Conservation (phyloP, 495 filamentous ascomycete genomes). For the Penicillium odoratum region DNA sequence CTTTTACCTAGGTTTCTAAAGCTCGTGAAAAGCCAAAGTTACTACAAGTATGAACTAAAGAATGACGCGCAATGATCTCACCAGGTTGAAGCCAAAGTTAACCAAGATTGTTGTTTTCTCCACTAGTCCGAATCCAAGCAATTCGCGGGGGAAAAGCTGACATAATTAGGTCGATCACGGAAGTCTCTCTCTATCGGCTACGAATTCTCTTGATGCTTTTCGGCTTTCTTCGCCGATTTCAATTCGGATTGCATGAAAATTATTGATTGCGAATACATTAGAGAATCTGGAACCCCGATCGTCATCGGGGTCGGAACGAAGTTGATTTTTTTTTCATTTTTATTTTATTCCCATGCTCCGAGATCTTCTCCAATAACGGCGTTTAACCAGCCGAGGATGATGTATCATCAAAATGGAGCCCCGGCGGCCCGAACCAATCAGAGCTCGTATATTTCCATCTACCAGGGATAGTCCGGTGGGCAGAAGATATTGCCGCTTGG, state of each 20-base stretch:
- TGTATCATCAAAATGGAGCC: slow-evolving; percentile 22
- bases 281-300: slow-evolving; percentile 8
- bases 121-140: slow-evolving; percentile 7
- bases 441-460: slow-evolving; percentile 16
- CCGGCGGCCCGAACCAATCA: slow-evolving; percentile 38
- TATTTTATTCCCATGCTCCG: slow-evolving; percentile 3
- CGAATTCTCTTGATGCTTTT: neutral
- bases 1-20: neutral
- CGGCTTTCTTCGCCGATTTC: neutral
- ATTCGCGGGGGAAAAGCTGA: slow-evolving; percentile 25
- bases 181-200: neutral
- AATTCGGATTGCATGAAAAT: neutral
- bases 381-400: slow-evolving; percentile 37
- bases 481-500: slow-evolving; percentile 43
- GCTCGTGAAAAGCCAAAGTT: neutral
- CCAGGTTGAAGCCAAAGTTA: slow-evolving; percentile 9
- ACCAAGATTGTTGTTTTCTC: neutral
- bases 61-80: slow-evolving; percentile 36
- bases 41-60: slow-evolving; percentile 11
- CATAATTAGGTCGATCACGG: slow-evolving; percentile 7
- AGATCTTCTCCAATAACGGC: slow-evolving; percentile 31
- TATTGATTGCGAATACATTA: neutral
- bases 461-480: slow-evolving; percentile 28
- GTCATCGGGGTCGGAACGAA: slow-evolving; percentile 19
- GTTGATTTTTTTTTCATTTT: too few species aligned